Evolutionary conservation across 305 asterid species (phyloP), one percentile per base, ranked within the genome.

Genomic region (Caryopteris hybrid): DNA sequence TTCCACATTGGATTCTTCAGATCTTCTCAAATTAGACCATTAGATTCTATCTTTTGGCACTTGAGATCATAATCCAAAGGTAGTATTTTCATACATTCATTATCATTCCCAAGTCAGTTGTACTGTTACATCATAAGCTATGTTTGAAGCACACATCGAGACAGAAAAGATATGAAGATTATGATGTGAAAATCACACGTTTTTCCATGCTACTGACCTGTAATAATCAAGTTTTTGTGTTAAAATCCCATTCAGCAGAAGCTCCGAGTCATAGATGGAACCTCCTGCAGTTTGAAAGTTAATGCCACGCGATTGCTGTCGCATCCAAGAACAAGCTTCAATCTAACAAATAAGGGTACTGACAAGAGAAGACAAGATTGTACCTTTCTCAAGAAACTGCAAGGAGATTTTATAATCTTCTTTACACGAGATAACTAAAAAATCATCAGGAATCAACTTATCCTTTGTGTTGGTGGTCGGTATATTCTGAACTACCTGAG

Each of bases 221-320:
- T 84, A 74, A 54, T 79, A 86, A 71, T 88, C 86, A 63, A 91
- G 81, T 74, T 78, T 83, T 74, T 88, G 97, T 54, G 79, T 82
- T 52, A 91, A 72, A 69, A 91, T 86, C 33, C 96, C 97, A 48
- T 82, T 84, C 59, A 91, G 87, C 86, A 91, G 77, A 74, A 91
- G 95, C 84, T 91, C 97, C 2, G 95, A 82, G 78, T 81, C 76
- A 69, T 88, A 86, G 22, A 91, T 63, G 34, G 72, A 74, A 80
- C 78, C 85, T 74, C 95, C 97, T 90, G 88, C 74, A 79, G 71
- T 27, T 63, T 39, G 59, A 74, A 50, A 73, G 63, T 61, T 29
- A 72, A 55, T n/a, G 50, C 31, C n/a, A n/a, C n/a, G n/a, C n/a
- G n/a, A n/a, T n/a, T n/a, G n/a, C n/a, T n/a, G n/a, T n/a, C n/a